Evolutionary conservation across 1,284 basidiomycete species (phyloP), one percentile per base, ranked within the genome.

Genomic region (Cutaneotrichosporon dermatis): DNA sequence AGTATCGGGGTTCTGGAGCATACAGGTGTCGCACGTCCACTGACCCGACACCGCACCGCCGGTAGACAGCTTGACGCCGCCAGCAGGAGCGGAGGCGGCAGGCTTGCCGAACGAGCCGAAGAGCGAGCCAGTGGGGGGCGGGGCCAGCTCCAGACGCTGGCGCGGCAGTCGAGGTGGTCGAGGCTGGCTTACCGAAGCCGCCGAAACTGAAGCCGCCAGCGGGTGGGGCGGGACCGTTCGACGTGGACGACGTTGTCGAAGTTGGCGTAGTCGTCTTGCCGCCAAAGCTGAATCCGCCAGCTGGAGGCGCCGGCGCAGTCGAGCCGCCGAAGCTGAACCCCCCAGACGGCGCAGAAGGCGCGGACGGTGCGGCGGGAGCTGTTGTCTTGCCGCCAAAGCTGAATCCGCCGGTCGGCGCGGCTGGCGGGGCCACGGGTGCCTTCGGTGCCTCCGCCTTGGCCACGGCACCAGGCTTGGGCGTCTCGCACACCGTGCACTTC

Each of bases 401-500:
- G 25, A 25, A 25, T 25, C 25, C 25, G 3, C 53, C 39, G 39
- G 39, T 9, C 39, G 39, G 51, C 7, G 61, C 44, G 8, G 61
- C 54, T 49, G 66, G 41, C 10, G 52, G 55, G 2, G 25, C 25
- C 0, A 3, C 54, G 25, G 8, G 43, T 5, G 6, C 54, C 51
- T 65, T 40, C 66, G 67, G 33, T 1, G 25, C 25, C 25, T 25
- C 25, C 25, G 67, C 25, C 2, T 54, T 16, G 13, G 40, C 40
- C 13, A 12, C 2, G 3, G 62, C 56, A 63, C 49, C 68, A 42
- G 67, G 69, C 34, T 77, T 72, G 0, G 79, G 79, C 2, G 79
- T 59, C 39, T 84, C 83, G 60, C 85, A 86, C 44, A 83, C 63
- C 0, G 75, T 77, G 66, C 85, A 86, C 69, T 83, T 83, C 11